A percentile compares a stretch with the other conserved stretches of the same genome.
These are phyloP conservation scores for Teratosphaeria zuluensis DNA, from an alignment of 2,329 filamentous ascomycete genomes.

Conservation along the genomic window DNA sequence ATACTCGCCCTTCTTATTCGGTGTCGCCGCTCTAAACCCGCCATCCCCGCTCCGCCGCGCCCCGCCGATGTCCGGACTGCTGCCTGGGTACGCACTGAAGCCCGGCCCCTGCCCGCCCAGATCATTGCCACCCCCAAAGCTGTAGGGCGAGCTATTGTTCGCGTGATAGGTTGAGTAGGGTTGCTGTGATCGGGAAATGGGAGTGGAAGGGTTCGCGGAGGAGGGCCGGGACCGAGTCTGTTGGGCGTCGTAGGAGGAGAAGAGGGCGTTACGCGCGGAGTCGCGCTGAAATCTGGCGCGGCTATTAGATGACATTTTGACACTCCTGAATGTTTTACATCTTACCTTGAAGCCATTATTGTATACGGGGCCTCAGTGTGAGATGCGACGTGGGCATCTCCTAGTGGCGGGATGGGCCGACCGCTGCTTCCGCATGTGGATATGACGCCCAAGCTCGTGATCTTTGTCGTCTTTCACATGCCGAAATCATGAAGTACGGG, in stretches of 20 bases:
- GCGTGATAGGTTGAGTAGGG: slow-evolving; percentile 14
- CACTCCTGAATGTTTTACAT: background rate
- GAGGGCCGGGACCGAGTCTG: slow-evolving; percentile 22
- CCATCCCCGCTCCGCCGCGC: slow-evolving; percentile 14
- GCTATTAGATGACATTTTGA: background rate
- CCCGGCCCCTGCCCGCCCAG: slow-evolving; percentile 9
- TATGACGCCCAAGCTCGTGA: background rate
- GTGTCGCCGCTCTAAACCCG: slow-evolving; percentile 33
- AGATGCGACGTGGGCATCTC: background rate
- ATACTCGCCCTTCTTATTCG: slow-evolving; percentile 68
- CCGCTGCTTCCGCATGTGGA: background rate
- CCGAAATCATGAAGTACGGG: background rate
- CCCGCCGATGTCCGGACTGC: slow-evolving; percentile 7
- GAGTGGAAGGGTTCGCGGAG: slow-evolving; percentile 18
- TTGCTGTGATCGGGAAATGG: slow-evolving; percentile 13
- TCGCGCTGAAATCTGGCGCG: slow-evolving; percentile 24
- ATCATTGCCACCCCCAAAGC: slow-evolving; percentile 7
- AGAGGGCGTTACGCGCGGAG: slow-evolving; percentile 30
- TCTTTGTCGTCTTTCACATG: background rate
- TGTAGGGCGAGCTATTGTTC: slow-evolving; percentile 14
- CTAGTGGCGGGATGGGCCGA: background rate
- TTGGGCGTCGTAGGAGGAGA: slow-evolving; percentile 28
- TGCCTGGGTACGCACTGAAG: slow-evolving; percentile 24
- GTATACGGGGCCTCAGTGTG: background rate
- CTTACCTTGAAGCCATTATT: slow-evolving; percentile 5